Evolutionary conservation across 2,329 filamentous ascomycete genomes (phyloP), one percentile per base, ranked within the genome.

Genomic region (Alternaria infectoria): DNA sequence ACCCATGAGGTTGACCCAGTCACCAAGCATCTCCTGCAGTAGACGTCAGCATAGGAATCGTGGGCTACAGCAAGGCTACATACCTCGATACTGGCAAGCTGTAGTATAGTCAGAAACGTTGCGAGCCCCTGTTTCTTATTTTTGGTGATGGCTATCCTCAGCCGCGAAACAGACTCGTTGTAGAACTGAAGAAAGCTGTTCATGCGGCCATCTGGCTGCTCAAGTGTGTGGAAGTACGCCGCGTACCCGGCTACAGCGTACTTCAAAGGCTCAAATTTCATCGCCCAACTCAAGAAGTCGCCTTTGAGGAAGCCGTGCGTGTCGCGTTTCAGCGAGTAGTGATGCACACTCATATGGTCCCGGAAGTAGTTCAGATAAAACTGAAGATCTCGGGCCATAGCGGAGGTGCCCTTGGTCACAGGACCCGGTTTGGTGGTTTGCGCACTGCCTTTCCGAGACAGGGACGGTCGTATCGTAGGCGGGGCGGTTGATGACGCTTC

Each of bases 21-120:
- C 96, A 12, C 96, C 96, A 49, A 98, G 86, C 73, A 93, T 96
- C 81, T 98, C 96, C 93, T 97, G 73, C 55, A 25, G 55, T 59
- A 19, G 52, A 59, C 30, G 54, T 72, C 45, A 72, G 69, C 52
- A 25, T 21, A 36, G 8, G 7, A 11, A 36, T 9, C 2, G 13
- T 15, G 5, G n/a, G 13, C 6, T 11, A 19, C 19, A 19, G 51
- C 30, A 40, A 28, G 11, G 28, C 17, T 67, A 83, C 74, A 52
- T 84, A 96, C 93, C 87, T 99, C 96, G 59, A 97, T 96, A 4
- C 93, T 96, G 59, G 94, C 93, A 54, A 98, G 86, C 74, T 98
- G 94, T 45, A 99, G 82, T 19, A 98, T 94, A 0, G 95, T 96
- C 63, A 97, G 79, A 30, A 98, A 83, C 0, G 91, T 97, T 7